Conservation (phyloP, 352 stramenopile species). For the Globisporangium rhizosaccharum region DNA sequence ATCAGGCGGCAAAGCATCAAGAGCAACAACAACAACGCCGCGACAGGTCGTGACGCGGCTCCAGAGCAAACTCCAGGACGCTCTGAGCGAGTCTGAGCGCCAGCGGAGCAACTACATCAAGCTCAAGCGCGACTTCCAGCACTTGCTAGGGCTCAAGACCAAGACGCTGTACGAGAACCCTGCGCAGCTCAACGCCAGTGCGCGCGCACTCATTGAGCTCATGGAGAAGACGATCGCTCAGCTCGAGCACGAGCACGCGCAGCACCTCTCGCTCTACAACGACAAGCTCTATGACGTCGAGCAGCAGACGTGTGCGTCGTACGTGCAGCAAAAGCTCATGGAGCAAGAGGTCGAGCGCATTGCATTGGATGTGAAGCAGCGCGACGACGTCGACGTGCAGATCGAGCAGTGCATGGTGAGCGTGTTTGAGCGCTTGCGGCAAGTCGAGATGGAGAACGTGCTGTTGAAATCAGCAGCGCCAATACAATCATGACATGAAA, state of each 20-base stretch:
- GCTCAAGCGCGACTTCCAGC: constrained; percentile 47
- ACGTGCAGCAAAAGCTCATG: constrained; percentile 38
- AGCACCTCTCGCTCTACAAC: constrained; percentile 37
- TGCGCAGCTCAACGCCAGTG: constrained; percentile 23
- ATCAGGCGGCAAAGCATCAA: not conserved
- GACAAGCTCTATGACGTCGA: constrained; percentile 43
- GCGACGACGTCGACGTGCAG: constrained; percentile 41
- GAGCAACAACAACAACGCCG: constrained; percentile 9
- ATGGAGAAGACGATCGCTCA: constrained; percentile 39
- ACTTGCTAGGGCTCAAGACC: constrained; percentile 35
- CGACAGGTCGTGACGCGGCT: constrained; percentile 21
- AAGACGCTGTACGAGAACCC: constrained; percentile 32
- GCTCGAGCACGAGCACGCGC: constrained; percentile 32
- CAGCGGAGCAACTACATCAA: constrained; percentile 37
- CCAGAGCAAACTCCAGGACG: constrained; percentile 32
- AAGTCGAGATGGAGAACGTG: constrained; percentile 44
- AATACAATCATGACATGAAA: not conserved
- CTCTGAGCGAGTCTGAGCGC: constrained; percentile 34
- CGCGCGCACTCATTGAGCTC: constrained; percentile 29
- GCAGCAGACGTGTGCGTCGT: constrained; percentile 50
- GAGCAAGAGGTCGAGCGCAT: constrained; percentile 40
- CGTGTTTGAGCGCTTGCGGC: constrained; percentile 47
- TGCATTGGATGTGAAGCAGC: constrained; percentile 30
- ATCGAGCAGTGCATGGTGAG: constrained; percentile 53
- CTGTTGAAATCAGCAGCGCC: constrained; percentile 19